Percentiles rank a stretch among this genome's conserved stretches.
Evolutionary conservation across 371 early-diverging fungal genomes (phyloP).

Genomic region (Mucor mucedo): DNA sequence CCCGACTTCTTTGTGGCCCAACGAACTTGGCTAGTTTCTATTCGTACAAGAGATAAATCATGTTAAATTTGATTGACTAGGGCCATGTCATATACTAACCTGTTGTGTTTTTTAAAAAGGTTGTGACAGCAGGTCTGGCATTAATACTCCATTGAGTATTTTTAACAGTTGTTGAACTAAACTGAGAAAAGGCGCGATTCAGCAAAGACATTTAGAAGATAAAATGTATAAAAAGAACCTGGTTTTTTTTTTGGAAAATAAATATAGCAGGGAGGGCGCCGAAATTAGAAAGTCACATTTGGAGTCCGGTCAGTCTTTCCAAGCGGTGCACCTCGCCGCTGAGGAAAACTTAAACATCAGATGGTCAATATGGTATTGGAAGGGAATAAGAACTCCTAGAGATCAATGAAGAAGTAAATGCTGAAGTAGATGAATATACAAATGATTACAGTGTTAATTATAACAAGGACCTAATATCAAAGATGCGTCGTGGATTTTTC

Average conservation of each 20-base stretch:
- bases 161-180: slow-evolving; percentile 19
- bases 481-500: too few species aligned
- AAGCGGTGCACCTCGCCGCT: too few species aligned
- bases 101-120: slow-evolving; percentile 24
- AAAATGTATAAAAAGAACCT: slow-evolving; percentile 6
- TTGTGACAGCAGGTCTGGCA: slow-evolving; percentile 16
- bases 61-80: background rate
- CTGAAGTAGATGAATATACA: too few species aligned
- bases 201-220: slow-evolving; percentile 23
- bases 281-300: background rate
- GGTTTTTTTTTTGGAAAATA: slow-evolving; percentile 9
- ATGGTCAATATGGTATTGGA: too few species aligned
- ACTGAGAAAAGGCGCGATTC: slow-evolving; percentile 25
- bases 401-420: too few species aligned
- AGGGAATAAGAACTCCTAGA: too few species aligned
- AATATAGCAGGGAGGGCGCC: slow-evolving; percentile 4
- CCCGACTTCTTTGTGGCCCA: slow-evolving; percentile 93
- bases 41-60: background rate
- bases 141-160: background rate
- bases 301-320: background rate
- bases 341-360: too few species aligned
- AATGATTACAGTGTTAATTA: too few species aligned
- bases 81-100: slow-evolving; percentile 7
- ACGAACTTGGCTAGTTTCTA: slow-evolving; percentile 69
- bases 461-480: too few species aligned